Conservation (phyloP, 2,329 filamentous ascomycete species). For the Mollisiaceae sp. region DNA sequence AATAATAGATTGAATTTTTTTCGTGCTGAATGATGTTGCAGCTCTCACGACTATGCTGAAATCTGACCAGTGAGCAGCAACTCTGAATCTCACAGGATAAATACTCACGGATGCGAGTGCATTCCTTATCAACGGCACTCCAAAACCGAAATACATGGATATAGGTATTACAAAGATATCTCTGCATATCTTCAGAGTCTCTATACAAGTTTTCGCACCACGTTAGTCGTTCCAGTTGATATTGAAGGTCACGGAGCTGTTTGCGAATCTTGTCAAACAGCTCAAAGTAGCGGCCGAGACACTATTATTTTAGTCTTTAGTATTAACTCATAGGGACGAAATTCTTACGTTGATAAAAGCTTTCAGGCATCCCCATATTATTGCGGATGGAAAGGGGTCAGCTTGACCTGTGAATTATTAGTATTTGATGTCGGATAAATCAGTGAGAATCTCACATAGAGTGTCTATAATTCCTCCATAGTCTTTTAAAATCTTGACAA, state of each 20-base stretch:
- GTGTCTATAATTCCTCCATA: neutral
- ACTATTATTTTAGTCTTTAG: neutral
- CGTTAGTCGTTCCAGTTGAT: neutral
- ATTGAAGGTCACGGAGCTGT: neutral
- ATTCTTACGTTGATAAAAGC: neutral
- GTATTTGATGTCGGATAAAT: neutral
- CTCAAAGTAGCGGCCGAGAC: neutral
- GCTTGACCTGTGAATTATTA: neutral
- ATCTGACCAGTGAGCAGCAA: neutral
- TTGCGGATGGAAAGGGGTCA: neutral
- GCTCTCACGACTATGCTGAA: neutral
- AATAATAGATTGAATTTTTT: neutral
- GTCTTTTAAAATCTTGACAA: neutral
- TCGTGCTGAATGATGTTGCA: neutral
- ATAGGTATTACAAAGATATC: conserved; percentile 2
- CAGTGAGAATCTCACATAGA: neutral
- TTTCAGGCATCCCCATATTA: conserved; percentile 1
- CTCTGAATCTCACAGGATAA: neutral
- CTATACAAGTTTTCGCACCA: neutral
- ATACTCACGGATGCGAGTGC: neutral
- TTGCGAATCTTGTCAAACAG: neutral
- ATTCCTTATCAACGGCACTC: neutral
- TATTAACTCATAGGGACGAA: neutral
- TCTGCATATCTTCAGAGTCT: neutral
- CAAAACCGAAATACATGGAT: neutral